These are phyloP conservation scores for Fusarium clavum DNA, from an alignment of 2,329 filamentous ascomycete species.

Conservation along the genomic window DNA sequence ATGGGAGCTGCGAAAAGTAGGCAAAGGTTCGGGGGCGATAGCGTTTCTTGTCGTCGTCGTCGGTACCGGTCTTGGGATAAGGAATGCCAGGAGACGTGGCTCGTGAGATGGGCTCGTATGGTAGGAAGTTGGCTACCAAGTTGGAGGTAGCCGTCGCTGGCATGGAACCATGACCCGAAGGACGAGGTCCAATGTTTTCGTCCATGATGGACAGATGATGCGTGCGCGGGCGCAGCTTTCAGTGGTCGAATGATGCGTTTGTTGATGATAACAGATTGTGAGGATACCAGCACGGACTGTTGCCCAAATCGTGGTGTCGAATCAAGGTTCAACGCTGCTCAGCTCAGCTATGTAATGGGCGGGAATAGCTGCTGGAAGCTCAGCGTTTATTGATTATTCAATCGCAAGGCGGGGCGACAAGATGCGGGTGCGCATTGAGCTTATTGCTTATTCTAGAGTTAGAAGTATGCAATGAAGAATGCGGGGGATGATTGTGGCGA, in stretches of 20 bases:
- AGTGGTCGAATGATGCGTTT: not conserved
- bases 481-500: constrained; percentile 3
- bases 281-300: not conserved
- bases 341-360: constrained; percentile 38
- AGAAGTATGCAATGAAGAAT: constrained; percentile 10
- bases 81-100: constrained; percentile 84
- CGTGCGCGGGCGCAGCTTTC: not conserved
- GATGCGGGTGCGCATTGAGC: constrained; percentile 36
- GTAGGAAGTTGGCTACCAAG: constrained; percentile 54
- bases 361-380: constrained; percentile 3
- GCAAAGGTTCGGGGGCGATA: constrained; percentile 92
- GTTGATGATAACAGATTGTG: not conserved
- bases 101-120: constrained; percentile 79
- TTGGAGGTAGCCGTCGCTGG: constrained; percentile 50
- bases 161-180: constrained; percentile 48
- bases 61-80: constrained; percentile 59
- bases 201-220: constrained; percentile 49
- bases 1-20: constrained; percentile 91
- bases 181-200: constrained; percentile 53
- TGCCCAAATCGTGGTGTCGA: not conserved
- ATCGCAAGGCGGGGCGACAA: constrained; percentile 29
- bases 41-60: constrained; percentile 68
- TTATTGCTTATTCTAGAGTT: constrained; percentile 6
- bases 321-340: not conserved
- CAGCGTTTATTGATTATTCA: constrained; percentile 25